Percentiles rank a stretch among this genome's conserved stretches.
Conservation (phyloP, 192 early-diverging fungal genomes). For the Rhizoclosmatium globosum region DNA sequence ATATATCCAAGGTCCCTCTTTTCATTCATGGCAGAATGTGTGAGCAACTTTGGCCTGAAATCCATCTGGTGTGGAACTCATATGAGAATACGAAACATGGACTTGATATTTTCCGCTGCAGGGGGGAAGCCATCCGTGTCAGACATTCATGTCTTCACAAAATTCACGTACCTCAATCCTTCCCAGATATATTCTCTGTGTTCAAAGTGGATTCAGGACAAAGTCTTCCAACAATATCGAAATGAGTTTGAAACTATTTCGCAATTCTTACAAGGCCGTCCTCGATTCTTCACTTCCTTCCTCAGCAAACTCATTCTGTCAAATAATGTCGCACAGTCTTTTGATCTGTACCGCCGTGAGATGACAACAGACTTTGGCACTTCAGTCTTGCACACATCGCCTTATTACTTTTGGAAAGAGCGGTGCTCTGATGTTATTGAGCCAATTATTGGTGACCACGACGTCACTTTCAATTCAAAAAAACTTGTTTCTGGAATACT, state of each 20-base stretch:
- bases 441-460: not conserved
- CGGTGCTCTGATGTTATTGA: not conserved
- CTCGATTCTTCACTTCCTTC: constrained; percentile 11
- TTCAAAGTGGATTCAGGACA: constrained; percentile 1
- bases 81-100: constrained; percentile 32
- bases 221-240: not conserved
- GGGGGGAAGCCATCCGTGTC: constrained; percentile 1
- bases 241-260: not conserved
- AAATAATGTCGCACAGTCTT: not conserved
- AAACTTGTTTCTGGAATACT: constrained; percentile 7
- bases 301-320: not conserved
- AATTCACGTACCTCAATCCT: constrained; percentile 20
- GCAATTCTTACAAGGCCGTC: constrained; percentile 16
- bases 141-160: constrained; percentile 13
- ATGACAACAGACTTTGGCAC: constrained; percentile 8
- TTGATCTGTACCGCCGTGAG: not conserved
- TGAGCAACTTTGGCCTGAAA: constrained; percentile 3
- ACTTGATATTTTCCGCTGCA: constrained; percentile 27
- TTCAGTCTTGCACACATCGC: not conserved
- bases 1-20: constrained; percentile 31
- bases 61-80: constrained; percentile 40
- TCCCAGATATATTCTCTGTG: constrained; percentile 1
- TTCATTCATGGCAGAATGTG: constrained; percentile 23
- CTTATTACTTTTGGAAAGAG: constrained; percentile 11
- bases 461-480: not conserved